Percentiles rank a stretch among this genome's conserved stretches.
phyloP scores from a whole-genome alignment of 169 alveolate genomes.

The Fabrea salina region DNA sequence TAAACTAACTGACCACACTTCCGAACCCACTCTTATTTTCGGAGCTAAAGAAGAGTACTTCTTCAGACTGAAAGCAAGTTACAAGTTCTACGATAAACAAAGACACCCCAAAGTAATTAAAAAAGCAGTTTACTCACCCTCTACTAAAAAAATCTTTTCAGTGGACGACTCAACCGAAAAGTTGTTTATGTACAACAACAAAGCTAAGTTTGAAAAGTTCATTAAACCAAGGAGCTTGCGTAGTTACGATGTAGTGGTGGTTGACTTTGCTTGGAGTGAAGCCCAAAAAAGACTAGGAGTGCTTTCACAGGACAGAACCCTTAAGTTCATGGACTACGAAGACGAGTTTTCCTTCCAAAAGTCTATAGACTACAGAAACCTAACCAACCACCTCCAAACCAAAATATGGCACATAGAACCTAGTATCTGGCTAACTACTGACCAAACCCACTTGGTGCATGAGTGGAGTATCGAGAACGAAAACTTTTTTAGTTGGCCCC shows the following conservation, averaged over 20 bases:
- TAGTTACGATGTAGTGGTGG: constrained; percentile 40
- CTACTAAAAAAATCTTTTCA: neutral
- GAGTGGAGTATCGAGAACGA: constrained; percentile 51
- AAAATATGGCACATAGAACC: constrained; percentile 42
- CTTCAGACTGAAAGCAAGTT: neutral
- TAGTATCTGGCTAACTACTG: constrained; percentile 48
- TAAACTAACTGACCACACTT: neutral
- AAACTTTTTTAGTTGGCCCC: constrained; percentile 29
- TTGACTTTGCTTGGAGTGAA: constrained; percentile 44
- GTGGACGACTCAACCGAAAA: neutral
- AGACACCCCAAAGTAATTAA: neutral
- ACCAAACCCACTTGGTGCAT: constrained; percentile 30
- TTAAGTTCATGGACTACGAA: constrained; percentile 47
- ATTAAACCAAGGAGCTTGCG: constrained; percentile 32
- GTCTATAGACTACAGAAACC: constrained; percentile 28
- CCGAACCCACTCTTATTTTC: neutral
- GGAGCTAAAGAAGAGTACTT: neutral
- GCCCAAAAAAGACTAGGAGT: constrained; percentile 52
- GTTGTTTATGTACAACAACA: neutral
- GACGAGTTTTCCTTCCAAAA: constrained; percentile 54
- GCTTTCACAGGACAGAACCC: constrained; percentile 35
- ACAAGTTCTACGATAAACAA: neutral
- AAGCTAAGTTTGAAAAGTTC: neutral
- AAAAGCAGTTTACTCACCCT: neutral
- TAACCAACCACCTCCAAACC: constrained; percentile 39